Conservation (phyloP, 768 basidiomycete species). For the Amanita thiersii region DNA sequence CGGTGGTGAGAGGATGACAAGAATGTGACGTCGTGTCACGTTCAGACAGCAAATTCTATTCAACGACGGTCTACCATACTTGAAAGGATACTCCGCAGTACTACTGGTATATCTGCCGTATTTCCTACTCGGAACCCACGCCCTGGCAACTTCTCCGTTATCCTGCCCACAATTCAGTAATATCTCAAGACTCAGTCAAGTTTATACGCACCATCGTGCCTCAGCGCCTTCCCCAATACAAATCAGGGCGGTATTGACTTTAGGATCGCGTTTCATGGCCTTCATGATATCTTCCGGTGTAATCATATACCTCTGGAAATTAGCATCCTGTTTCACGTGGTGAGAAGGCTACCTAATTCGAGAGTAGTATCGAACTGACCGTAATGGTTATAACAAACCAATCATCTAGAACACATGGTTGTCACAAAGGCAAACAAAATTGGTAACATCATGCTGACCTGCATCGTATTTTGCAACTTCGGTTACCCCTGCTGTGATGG, state of each 20-base stretch:
- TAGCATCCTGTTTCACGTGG: constrained; percentile 39
- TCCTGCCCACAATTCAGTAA: constrained; percentile 27
- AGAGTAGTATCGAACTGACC: constrained; percentile 16
- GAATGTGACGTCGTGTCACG: constrained; percentile 1
- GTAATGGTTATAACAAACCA: constrained; percentile 69
- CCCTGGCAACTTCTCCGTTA: constrained; percentile 53
- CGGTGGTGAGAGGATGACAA: neutral
- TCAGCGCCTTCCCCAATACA: constrained; percentile 68
- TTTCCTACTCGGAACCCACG: constrained; percentile 51
- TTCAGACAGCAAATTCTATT: neutral
- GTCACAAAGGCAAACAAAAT: neutral
- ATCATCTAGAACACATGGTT: constrained; percentile 33
- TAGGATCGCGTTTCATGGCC: constrained; percentile 51
- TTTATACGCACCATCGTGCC: constrained; percentile 41
- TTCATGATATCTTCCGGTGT: constrained; percentile 48
- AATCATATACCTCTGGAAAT: constrained; percentile 56
- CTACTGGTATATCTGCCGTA: constrained; percentile 57
- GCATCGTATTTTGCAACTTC: constrained; percentile 57
- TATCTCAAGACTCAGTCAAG: neutral
- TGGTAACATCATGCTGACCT: constrained; percentile 23
- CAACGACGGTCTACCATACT: constrained; percentile 40
- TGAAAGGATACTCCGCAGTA: constrained; percentile 52
- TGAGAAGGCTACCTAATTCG: neutral
- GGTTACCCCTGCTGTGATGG: constrained; percentile 52
- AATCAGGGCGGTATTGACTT: constrained; percentile 59